Conservation (phyloP, 148 eudicot genomes). For the Spergularia marina region DNA sequence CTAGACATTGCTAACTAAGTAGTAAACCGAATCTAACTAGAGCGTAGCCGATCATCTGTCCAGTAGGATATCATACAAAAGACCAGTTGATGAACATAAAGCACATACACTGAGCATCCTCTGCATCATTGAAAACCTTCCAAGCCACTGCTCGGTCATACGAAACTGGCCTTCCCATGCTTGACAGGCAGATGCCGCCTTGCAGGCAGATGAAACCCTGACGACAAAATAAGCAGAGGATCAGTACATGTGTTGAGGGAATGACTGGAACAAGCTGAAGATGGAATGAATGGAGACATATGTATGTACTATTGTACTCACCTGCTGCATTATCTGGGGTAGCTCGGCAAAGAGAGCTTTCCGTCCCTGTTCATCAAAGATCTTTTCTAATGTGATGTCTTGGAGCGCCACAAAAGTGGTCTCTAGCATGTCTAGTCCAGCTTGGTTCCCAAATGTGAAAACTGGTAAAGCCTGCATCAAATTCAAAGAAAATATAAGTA, state of each 20-base stretch:
- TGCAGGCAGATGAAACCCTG: constrained; percentile 70
- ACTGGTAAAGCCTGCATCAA: constrained; percentile 60
- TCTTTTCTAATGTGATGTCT: constrained; percentile 63
- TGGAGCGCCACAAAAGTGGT: constrained; percentile 74
- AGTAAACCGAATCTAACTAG: constrained; percentile 12
- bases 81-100: constrained; percentile 83
- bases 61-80: constrained; percentile 43
- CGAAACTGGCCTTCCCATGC: constrained; percentile 69
- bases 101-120: constrained; percentile 63
- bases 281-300: background rate
- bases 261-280: background rate
- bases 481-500: background rate
- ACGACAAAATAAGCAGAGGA: background rate
- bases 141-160: constrained; percentile 79
- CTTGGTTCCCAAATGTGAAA: constrained; percentile 77
- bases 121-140: constrained; percentile 69
- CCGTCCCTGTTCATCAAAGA: constrained; percentile 66
- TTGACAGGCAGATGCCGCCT: constrained; percentile 75
- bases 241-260: background rate
- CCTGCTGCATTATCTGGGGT: constrained; percentile 86
- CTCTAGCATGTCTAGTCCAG: constrained; percentile 81
- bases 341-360: constrained; percentile 55
- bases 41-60: background rate
- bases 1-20: constrained; percentile 22
- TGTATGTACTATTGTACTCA: constrained; percentile 4